Evolutionary conservation across 768 basidiomycete species (phyloP).

Genomic region (Filobasidium wieringae): DNA sequence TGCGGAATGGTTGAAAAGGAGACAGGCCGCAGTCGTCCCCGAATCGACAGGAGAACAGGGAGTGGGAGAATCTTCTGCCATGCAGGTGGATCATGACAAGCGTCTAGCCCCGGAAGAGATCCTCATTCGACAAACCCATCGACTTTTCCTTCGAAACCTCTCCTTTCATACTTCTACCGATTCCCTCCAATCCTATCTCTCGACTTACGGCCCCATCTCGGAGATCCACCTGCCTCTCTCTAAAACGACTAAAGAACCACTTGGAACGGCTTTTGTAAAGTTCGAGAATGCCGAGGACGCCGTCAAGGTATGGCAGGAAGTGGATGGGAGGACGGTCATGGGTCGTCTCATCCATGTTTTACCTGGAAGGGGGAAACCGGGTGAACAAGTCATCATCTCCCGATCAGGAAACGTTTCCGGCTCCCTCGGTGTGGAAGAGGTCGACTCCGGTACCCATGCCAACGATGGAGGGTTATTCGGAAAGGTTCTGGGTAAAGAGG

Average conservation of each 20-base stretch:
- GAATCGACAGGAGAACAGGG: constrained; percentile 16
- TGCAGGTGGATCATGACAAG: background rate
- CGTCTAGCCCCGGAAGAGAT: constrained; percentile 27
- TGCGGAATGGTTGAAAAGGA: constrained; percentile 37
- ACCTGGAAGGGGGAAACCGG: constrained; percentile 42
- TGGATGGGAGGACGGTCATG: constrained; percentile 79
- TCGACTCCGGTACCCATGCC: constrained; percentile 10
- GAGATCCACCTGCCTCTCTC: constrained; percentile 57
- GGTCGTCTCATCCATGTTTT: constrained; percentile 84
- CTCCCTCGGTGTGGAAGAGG: no score
- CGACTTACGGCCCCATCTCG: constrained; percentile 56
- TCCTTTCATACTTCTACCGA: constrained; percentile 66
- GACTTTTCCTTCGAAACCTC: constrained; percentile 91
- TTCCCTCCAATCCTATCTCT: constrained; percentile 58
- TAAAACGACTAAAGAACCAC: constrained; percentile 43
- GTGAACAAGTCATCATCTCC: constrained; percentile 17
- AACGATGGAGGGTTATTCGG: constrained; percentile 8
- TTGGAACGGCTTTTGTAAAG: constrained; percentile 55
- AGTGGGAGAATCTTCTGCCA: constrained; percentile 16
- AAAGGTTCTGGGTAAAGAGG: constrained; percentile 32
- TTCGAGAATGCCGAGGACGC: constrained; percentile 46
- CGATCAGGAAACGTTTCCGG: no score
- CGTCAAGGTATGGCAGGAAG: constrained; percentile 57
- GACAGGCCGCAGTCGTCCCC: constrained; percentile 18
- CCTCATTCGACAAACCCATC: constrained; percentile 59